Conservation (phyloP, 2,329 filamentous ascomycete genomes). For the Fusarium temperatum region DNA sequence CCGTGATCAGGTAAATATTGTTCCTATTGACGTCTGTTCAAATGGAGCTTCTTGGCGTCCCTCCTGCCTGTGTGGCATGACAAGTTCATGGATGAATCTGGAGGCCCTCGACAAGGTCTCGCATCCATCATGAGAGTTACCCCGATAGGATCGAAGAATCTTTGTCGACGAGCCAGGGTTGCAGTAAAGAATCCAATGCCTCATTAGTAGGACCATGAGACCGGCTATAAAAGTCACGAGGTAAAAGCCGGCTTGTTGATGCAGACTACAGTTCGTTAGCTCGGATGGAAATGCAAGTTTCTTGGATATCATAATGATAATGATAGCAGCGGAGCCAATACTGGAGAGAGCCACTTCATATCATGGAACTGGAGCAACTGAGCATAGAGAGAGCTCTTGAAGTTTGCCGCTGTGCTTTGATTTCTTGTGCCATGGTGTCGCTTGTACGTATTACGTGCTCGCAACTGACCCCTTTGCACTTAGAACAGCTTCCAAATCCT, state of each 20-base stretch:
- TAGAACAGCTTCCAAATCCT: neutral
- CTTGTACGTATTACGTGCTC: neutral
- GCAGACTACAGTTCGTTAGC: conserved; percentile 1
- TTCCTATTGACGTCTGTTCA: neutral
- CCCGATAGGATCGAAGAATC: neutral
- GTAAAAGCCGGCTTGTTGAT: neutral
- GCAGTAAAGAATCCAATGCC: neutral
- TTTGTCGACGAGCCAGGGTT: neutral
- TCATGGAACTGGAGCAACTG: conserved; percentile 15
- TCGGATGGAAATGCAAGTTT: conserved; percentile 2
- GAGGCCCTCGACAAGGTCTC: neutral
- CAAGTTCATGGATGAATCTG: neutral
- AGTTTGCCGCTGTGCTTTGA: neutral
- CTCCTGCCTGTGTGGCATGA: neutral
- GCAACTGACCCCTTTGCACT: neutral
- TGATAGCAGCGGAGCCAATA: conserved; percentile 6
- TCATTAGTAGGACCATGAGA: neutral
- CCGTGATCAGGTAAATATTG: conserved; percentile 13
- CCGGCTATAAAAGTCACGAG: neutral
- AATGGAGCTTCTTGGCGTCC: neutral
- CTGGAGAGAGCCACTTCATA: conserved; percentile 27
- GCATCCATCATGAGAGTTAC: neutral
- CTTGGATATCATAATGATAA: neutral
- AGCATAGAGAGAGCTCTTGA: conserved; percentile 15
- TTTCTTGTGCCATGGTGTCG: neutral